Base-by-base conservation (phyloP, 2,329 filamentous ascomycete species). In the Phialemoniopsis sp. region DNA sequence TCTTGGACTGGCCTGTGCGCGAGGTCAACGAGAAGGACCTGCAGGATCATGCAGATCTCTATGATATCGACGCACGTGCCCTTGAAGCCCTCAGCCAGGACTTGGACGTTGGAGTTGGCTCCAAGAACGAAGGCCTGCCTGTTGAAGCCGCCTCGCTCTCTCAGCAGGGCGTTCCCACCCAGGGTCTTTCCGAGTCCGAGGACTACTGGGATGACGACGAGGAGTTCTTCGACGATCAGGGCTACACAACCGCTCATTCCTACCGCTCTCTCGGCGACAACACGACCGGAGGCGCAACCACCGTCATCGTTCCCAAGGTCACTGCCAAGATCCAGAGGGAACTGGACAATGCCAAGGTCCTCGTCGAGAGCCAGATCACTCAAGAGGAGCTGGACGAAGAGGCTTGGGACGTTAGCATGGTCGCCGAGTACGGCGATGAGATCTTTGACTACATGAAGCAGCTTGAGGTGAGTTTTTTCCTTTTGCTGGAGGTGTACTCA, bases 321-420 rank as follows among this genome's bases (percentile, higher is more conserved):
- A 88, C 82, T 18, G 71, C 77, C 45, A 83, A 82, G 51, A 75
- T 82, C 29, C 73, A 80, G 54, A 77, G 79, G 29, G 89, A 97
- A 64, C 71, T 97, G 31, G 81, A 85, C 13, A 61, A 70, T 14
- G 76, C 77, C 3, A 82, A 76, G 52, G 57, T 72, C 7, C 73
- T 82, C 44, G 87, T 95, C 13, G 79, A 88, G 49, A 64, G 68
- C 21, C 80, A 76, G 19, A 75, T 78, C 18, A 81, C 80, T 1
- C 60, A 68, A 5, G 87, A 93, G 42, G 89, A 95, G 42, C 70
- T 89, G 33, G 87, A 95, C 46, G 91, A 96, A 48, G 91, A 97
- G 58, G 72, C 77, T 38, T 95, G 86, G 81, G 93, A 97, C 57
- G 89, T 91, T 28, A 95, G 87, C 58, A 97, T 98, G 93, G 93